Base-by-base conservation (phyloP, 2,329 filamentous ascomycete genomes). In the Sodiomyces alkalinus region DNA sequence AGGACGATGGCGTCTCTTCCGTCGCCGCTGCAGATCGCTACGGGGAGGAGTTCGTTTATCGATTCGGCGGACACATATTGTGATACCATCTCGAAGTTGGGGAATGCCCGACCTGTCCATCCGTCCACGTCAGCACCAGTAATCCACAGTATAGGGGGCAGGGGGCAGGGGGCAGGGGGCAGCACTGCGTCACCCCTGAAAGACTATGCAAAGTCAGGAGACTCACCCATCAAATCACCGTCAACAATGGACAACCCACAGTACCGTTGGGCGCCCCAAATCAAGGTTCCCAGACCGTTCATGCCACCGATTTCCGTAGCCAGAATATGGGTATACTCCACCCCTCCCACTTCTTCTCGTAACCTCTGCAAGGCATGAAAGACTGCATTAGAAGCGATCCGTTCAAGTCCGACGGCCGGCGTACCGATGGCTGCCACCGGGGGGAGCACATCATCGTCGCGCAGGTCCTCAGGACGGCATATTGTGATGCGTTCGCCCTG, bases 231-330 rank as follows among this genome's bases (percentile, higher is more conserved):
- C 41, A 47, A 47, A 27, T 56, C 52, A 2, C 41, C 52, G 27
- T 56, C 53, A 2, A 56, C 41, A 5, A 44, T 40, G 1, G 51
- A 48, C 3, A 46, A 35, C 23, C 51, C 45, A 20, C 58, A 55
- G 20, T 41, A 43, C 8, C 37, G 34, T 4, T 43, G 58, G 43
- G 34, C 54, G 35, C 30, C 56, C 45, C 30, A 55, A 43, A 39
- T 53, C 46, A 43, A 52, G 17, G 34, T 54, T 40, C 41, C 52
- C 6, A 67, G 44, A 0, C 64, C 64, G 33, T 71, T 70, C 4
- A 56, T 56, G 2, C 65, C 65, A 1, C 66, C 66, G 22, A 71
- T 70, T 33, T 48, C 44, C 3, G 42, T 35, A 5, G 37, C 33
- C 7, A 44, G 34, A 31, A 38, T 32, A 18, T 29, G 27, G n/a